A percentile compares a stretch with the other conserved stretches of the same genome.
These are phyloP conservation scores for Lasiosphaeria miniovina DNA, from an alignment of 495 filamentous ascomycete genomes.

Conservation along the genomic window DNA sequence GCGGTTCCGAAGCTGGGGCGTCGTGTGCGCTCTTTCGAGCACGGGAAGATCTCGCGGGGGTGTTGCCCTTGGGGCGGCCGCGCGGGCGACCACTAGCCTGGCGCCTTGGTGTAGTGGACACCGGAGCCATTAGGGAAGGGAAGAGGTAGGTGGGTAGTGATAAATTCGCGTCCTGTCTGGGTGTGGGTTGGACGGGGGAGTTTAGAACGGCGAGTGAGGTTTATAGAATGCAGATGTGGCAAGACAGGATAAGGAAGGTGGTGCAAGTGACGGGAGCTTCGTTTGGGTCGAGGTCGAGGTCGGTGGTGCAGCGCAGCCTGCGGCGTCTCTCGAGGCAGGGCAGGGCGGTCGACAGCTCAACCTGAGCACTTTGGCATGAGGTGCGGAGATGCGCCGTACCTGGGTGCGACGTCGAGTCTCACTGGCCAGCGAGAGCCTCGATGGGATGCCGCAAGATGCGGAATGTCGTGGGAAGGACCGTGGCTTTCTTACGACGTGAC, in stretches of 20 bases:
- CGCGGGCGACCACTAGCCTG: constrained; percentile 39
- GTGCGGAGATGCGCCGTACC: constrained; percentile 8
- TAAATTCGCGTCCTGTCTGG: too few relatives aligned
- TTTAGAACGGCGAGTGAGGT: too few relatives aligned
- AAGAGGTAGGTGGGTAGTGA: too few relatives aligned
- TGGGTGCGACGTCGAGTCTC: constrained; percentile 22
- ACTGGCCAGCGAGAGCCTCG: constrained; percentile 10
- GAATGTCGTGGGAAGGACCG: constrained; percentile 17
- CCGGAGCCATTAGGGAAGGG: constrained; percentile 38
- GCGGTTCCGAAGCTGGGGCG: constrained; percentile 50
- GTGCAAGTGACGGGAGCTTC: background rate
- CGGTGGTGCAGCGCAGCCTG: constrained; percentile 7
- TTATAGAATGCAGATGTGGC: background rate
- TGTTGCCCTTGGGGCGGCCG: constrained; percentile 39
- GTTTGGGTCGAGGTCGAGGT: constrained; percentile 16
- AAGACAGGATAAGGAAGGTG: background rate
- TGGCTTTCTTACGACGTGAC: constrained; percentile 31
- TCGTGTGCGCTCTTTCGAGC: constrained; percentile 36
- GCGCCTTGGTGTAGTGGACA: constrained; percentile 41
- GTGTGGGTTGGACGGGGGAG: too few relatives aligned
- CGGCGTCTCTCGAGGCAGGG: constrained; percentile 20
- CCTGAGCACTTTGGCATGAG: constrained; percentile 15
- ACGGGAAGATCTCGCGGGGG: constrained; percentile 40
- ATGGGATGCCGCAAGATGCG: constrained; percentile 25
- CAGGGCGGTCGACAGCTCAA: constrained; percentile 9